These are phyloP conservation scores for Leccinellum luteum DNA, from an alignment of 768 basidiomycete species.

Conservation along the genomic window DNA sequence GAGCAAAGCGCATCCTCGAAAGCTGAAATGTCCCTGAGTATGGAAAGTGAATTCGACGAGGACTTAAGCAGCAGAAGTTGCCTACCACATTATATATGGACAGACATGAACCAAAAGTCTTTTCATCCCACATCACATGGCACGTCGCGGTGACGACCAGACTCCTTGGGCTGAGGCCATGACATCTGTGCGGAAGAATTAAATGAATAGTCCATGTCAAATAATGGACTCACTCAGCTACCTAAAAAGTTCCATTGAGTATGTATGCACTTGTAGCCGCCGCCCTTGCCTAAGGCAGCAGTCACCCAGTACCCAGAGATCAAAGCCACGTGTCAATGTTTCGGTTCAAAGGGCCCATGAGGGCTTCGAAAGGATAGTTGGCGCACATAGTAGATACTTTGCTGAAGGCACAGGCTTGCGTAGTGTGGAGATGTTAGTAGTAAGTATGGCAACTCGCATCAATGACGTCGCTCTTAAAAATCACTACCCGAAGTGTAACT, in stretches of 20 bases:
- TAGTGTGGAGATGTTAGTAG: too few species aligned
- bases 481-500: too few species aligned
- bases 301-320: background rate
- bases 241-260: background rate
- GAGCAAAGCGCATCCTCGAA: background rate
- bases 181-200: background rate
- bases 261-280: background rate
- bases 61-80: too few species aligned
- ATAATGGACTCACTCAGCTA: background rate
- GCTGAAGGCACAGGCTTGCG: too few species aligned
- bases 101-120: background rate
- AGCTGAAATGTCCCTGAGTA: background rate
- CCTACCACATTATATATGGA: background rate
- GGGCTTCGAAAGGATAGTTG: too few species aligned
- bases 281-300: too few species aligned
- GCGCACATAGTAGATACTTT: too few species aligned
- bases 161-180: background rate
- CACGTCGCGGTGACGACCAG: background rate
- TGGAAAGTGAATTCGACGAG: background rate
- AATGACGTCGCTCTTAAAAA: too few species aligned
- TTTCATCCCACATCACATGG: background rate
- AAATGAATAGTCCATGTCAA: background rate
- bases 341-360: background rate
- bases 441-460: too few species aligned
- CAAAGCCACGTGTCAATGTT: background rate